Conservation (phyloP, 169 alveolate genomes). For the Babesia gibsoni region DNA sequence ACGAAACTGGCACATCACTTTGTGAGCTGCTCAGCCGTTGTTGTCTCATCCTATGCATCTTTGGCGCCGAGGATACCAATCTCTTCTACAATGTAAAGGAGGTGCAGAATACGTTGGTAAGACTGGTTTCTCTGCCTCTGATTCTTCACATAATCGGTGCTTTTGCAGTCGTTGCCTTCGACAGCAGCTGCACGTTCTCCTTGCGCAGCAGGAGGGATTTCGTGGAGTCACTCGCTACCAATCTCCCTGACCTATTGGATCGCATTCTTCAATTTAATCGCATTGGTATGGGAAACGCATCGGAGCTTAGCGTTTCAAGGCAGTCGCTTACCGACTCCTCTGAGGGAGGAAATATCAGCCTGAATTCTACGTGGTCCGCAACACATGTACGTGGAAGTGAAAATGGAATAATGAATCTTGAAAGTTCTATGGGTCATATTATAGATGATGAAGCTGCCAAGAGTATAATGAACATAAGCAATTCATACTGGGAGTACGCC, state of each 20-base stretch:
- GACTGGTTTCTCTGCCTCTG: slow-evolving; percentile 35
- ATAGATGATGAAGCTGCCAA: neutral
- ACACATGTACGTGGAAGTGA: neutral
- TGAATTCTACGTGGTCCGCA: neutral
- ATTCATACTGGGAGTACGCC: slow-evolving; percentile 13
- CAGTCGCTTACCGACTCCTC: neutral
- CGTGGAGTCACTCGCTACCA: slow-evolving; percentile 19
- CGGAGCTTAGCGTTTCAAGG: neutral
- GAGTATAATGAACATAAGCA: neutral
- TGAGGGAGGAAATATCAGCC: neutral
- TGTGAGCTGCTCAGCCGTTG: slow-evolving; percentile 24
- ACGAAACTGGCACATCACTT: slow-evolving; percentile 27
- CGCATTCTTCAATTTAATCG: slow-evolving; percentile 15
- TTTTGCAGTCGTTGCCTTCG: slow-evolving; percentile 41
- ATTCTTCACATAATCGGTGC: slow-evolving; percentile 28
- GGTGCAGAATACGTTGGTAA: slow-evolving; percentile 30
- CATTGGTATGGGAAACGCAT: neutral
- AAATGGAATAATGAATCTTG: neutral
- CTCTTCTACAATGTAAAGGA: slow-evolving; percentile 26
- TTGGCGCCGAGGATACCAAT: slow-evolving; percentile 50
- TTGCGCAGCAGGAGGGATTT: slow-evolving; percentile 13
- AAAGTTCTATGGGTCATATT: neutral
- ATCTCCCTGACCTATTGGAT: slow-evolving; percentile 14
- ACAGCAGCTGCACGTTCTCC: slow-evolving; percentile 30
- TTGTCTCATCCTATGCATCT: slow-evolving; percentile 23